Base-by-base conservation (phyloP, 257 asterid genomes). In the Avicennia marina region DNA sequence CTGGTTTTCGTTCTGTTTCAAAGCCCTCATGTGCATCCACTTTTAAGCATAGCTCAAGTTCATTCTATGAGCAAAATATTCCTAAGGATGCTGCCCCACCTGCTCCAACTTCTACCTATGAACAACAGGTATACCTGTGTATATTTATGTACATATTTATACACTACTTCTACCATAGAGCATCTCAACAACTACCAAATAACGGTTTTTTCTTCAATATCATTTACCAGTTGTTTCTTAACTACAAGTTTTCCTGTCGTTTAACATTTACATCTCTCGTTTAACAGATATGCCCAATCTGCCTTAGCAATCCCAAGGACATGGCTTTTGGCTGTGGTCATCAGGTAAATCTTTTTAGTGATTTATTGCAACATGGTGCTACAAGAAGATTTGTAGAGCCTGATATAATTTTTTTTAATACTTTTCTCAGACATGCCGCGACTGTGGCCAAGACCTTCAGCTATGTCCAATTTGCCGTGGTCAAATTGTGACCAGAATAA, bases 311-410 rank as follows among this genome's bases (percentile, higher is more conserved):
- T 71, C 72, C 90, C 2, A 91, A 91, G 70, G 94, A 91, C 74
- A 87, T 91, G 98, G 98, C 96, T 43, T 91, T 91, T 56, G 98
- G 95, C 20, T 91, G 98, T 56, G 98, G 98, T 52, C 98, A 91
- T 71, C 98, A 85, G 96, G 98, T 87, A 76, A 69, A 29, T 66
- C 4, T 26, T 9, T 16, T 31, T 4, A 33, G n/a, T 46, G n/a
- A 36, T 40, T 6, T 44, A n/a, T 11, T 60, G 32, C 15, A 13
- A 20, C 25, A 25, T 36, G 24, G 33, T 51, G 24, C 48, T 12
- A 9, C 33, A n/a, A 11, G 21, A 26, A 34, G 2, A 59, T 18
- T 29, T 10, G 17, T 61, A 15, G 16, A 27, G 18, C 12, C 10
- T 19, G 64, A 19, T 21, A 19, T 19, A 17, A 50, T 15, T n/a